Evolutionary conservation across 2,329 filamentous ascomycete genomes (phyloP).

Genomic region (Xylaria sp.): DNA sequence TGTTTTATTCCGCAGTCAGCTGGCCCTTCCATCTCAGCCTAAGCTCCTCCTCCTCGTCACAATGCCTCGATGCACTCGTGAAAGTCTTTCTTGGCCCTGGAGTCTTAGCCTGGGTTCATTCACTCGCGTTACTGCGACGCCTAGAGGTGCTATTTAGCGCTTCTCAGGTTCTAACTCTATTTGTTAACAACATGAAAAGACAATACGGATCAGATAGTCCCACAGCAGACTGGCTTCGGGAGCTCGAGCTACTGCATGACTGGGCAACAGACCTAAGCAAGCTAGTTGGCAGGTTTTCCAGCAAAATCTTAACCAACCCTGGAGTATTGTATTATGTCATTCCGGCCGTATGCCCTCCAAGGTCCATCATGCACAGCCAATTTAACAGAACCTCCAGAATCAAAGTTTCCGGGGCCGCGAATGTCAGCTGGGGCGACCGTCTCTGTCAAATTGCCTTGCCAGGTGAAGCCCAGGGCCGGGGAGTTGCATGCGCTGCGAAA

Average conservation of each 20-base stretch:
- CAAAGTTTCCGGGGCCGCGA: not conserved
- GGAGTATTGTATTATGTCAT: conserved; percentile 5
- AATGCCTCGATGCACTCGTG: conserved; percentile 8
- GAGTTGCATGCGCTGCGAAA: conserved; percentile 22
- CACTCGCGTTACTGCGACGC: conserved; percentile 25
- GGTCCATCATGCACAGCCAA: conserved; percentile 11
- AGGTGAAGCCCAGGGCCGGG: conserved; percentile 21
- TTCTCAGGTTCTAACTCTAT: conserved; percentile 11
- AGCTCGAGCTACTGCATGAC: conserved; percentile 19
- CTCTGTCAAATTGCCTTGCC: conserved; percentile 30
- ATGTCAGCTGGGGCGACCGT: conserved; percentile 26
- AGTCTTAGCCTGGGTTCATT: conserved; percentile 35
- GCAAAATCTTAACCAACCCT: conserved; percentile 16
- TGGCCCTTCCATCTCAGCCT: conserved; percentile 24
- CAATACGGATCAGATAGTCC: too few relatives aligned
- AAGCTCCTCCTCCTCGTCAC: not conserved
- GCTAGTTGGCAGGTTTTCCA: conserved; percentile 31
- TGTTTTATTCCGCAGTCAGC: conserved; percentile 32
- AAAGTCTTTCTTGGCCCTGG: conserved; percentile 26
- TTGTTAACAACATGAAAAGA: not conserved
- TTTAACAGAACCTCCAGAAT: conserved; percentile 7
- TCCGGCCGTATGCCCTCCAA: conserved; percentile 17
- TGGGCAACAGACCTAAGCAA: conserved; percentile 35
- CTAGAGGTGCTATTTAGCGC: conserved; percentile 24
- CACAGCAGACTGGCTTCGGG: too few relatives aligned